phyloP scores from a whole-genome alignment of 2,329 filamentous ascomycete genomes.

The Fusarium pininemorale region DNA sequence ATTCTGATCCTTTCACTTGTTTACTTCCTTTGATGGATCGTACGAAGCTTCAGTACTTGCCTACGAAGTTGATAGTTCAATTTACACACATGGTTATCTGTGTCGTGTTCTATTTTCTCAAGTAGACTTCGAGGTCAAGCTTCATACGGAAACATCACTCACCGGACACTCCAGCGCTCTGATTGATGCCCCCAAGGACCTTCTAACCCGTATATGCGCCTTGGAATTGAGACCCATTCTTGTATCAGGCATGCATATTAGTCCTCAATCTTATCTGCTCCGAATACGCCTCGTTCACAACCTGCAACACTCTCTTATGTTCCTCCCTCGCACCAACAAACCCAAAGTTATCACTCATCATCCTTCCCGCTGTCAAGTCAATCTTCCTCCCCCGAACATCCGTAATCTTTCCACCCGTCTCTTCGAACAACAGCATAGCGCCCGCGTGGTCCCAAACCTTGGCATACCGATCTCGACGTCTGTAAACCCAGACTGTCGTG shows the following conservation, averaged over 20 bases:
- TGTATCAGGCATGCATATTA: background rate
- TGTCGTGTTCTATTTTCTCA: background rate
- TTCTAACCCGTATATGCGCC: rapidly evolving
- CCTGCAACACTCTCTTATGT: constrained; percentile 62
- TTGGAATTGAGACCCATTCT: rapidly evolving
- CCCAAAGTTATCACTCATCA: constrained; percentile 61
- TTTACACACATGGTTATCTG: background rate
- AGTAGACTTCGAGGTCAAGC: background rate
- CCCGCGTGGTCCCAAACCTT: constrained; percentile 71
- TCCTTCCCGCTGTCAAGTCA: constrained; percentile 59
- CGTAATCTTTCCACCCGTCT: constrained; percentile 64
- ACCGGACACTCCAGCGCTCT: too few species aligned
- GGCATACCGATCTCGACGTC: constrained; percentile 55
- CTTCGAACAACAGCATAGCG: constrained; percentile 67
- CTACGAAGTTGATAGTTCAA: too few species aligned
- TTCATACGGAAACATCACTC: background rate
- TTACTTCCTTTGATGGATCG: background rate
- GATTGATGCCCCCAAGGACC: too few species aligned
- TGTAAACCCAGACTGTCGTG: constrained; percentile 66
- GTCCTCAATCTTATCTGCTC: too few species aligned
- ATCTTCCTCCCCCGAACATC: constrained; percentile 63
- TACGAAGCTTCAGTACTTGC: background rate
- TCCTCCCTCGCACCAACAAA: constrained; percentile 62
- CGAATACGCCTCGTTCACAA: constrained; percentile 70
- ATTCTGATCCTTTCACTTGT: background rate